These are phyloP conservation scores for Penicillium vulpinum DNA, from an alignment of 2,329 filamentous ascomycete species.

Conservation along the genomic window DNA sequence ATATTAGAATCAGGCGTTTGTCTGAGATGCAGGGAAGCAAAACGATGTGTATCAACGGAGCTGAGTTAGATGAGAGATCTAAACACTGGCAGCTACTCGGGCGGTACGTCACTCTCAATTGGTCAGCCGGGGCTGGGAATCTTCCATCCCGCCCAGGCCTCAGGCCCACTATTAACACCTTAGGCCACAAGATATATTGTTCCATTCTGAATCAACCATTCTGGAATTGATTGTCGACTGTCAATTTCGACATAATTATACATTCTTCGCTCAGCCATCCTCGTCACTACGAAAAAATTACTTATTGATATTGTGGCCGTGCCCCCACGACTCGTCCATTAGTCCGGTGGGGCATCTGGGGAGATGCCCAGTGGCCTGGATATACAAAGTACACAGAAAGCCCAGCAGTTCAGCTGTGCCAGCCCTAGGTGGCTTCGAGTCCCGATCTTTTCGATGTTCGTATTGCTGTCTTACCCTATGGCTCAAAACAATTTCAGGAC, in stretches of 20 bases:
- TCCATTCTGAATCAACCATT: not conserved
- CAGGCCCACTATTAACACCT: not conserved
- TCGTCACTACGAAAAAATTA: no score
- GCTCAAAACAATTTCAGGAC: not conserved
- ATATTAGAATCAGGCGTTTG: not conserved
- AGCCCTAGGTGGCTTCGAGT: not conserved
- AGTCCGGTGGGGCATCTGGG: not conserved
- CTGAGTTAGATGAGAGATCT: not conserved
- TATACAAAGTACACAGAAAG: no score
- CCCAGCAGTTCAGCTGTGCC: no score
- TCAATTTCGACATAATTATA: not conserved
- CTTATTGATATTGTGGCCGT: not conserved
- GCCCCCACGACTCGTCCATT: not conserved
- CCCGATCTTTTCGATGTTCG: not conserved
- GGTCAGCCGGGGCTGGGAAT: constrained; percentile 2
- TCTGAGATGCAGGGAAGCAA: not conserved
- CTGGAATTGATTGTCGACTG: not conserved
- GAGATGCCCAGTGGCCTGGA: not conserved
- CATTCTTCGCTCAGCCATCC: no score
- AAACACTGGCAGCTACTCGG: constrained; percentile 2
- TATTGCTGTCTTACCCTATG: not conserved
- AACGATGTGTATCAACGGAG: not conserved
- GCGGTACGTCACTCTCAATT: constrained; percentile 8
- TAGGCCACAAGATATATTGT: not conserved
- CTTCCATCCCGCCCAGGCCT: not conserved